Percentiles rank a stretch among this genome's conserved stretches.
These are phyloP conservation scores for Dimocarpus longan DNA, from an alignment of 345 rosid genomes.

Conservation along the genomic window DNA sequence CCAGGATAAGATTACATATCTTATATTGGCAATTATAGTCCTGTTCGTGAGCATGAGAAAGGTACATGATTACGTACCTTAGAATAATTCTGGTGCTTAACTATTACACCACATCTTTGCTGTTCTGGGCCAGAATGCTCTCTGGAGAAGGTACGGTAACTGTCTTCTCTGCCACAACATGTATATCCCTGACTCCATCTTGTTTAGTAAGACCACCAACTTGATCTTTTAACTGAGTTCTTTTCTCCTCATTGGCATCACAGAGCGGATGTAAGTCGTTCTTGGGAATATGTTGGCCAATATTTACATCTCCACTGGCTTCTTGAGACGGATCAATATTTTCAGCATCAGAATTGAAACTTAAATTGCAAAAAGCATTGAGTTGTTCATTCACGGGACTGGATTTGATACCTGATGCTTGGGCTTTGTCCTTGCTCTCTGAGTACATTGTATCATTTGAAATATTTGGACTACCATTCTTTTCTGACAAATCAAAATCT, in stretches of 20 bases:
- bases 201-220: slow-evolving; percentile 24
- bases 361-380: not conserved
- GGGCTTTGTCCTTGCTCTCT: slow-evolving; percentile 8
- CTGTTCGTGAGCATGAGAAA: not conserved
- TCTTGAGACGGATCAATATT: slow-evolving; percentile 20
- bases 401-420: slow-evolving; percentile 7
- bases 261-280: slow-evolving; percentile 7
- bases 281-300: not conserved
- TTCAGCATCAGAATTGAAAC: slow-evolving; percentile 21
- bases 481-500: slow-evolving; percentile 13
- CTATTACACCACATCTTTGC: slow-evolving; percentile 12
- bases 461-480: slow-evolving; percentile 2
- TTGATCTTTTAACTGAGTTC: slow-evolving; percentile 21
- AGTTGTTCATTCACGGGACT: slow-evolving; percentile 17
- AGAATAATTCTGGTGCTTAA: slow-evolving; percentile 9
- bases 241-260: slow-evolving; percentile 26
- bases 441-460: slow-evolving; percentile 3
- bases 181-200: slow-evolving; percentile 22
- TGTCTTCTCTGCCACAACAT: slow-evolving; percentile 12
- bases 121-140: not conserved
- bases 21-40: not conserved
- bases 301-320: slow-evolving; percentile 10
- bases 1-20: not conserved
- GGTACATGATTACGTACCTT: not conserved
- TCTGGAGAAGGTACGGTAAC: not conserved